Evolutionary conservation across 805 yeast species (phyloP).

Genomic region (Nakazawaea laoshanensis): DNA sequence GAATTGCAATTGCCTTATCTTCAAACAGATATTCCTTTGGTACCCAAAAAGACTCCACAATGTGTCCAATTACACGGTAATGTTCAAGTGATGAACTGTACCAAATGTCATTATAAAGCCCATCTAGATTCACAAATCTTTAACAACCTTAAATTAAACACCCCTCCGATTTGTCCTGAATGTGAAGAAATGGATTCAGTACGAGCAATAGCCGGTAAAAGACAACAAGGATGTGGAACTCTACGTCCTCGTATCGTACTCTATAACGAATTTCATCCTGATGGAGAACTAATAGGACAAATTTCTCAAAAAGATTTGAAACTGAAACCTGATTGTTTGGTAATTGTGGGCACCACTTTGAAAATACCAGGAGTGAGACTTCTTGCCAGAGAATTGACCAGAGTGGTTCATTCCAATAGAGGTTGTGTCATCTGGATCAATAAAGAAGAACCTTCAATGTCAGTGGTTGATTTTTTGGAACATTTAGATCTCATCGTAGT

Average conservation of each 20-base stretch:
- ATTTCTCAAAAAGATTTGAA: conserved; percentile 60
- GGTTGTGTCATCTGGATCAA: conserved; percentile 61
- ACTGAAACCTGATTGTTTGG: conserved; percentile 63
- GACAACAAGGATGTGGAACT: conserved; percentile 52
- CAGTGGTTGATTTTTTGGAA: conserved; percentile 39
- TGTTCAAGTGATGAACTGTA: conserved; percentile 62
- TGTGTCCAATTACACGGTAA: conserved; percentile 85
- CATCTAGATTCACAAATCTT: conserved; percentile 47
- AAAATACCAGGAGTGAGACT: conserved; percentile 70
- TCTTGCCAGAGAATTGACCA: conserved; percentile 51
- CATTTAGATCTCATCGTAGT: conserved; percentile 48
- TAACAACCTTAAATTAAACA: conserved; percentile 13
- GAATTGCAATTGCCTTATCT: conserved; percentile 51
- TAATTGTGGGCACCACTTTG: conserved; percentile 80
- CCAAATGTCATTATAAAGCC: conserved; percentile 60
- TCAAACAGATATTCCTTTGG: conserved; percentile 41
- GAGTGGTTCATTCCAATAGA: conserved; percentile 43
- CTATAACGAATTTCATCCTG: conserved; percentile 77
- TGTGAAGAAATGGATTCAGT: conserved; percentile 52
- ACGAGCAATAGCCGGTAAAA: conserved; percentile 53
- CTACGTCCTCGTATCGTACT: conserved; percentile 59
- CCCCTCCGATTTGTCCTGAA: conserved; percentile 53
- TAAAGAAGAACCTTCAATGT: conserved; percentile 43
- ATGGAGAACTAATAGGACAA: conserved; percentile 79
- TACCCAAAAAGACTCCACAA: conserved; percentile 34